Conservation (phyloP, 2,329 filamentous ascomycete species). For the Acephala macrosclerotiorum region DNA sequence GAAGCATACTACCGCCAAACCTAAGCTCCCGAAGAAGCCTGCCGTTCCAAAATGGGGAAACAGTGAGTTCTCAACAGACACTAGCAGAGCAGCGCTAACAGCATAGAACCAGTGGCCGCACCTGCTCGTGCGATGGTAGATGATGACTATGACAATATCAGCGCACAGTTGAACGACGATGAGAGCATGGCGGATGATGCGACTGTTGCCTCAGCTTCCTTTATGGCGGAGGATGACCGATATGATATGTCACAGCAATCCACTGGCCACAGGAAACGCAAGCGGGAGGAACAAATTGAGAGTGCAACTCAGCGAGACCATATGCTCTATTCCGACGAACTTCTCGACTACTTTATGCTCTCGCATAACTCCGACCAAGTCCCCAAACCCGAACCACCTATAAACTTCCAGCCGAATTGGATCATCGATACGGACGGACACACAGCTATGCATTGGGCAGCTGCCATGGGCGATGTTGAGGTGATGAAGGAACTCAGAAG, state of each 20-base stretch:
- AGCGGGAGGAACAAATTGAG: conserved; percentile 72
- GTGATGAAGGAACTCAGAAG: conserved; percentile 87
- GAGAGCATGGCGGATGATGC: conserved; percentile 80
- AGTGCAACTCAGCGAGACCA: conserved; percentile 81
- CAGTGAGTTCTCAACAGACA: conserved; percentile 45
- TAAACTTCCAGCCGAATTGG: conserved; percentile 87
- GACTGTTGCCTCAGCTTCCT: conserved; percentile 84
- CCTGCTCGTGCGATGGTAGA: conserved; percentile 60
- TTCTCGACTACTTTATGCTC: conserved; percentile 95
- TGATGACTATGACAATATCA: conserved; percentile 72
- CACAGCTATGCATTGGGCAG: conserved; percentile 95
- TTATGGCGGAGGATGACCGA: conserved; percentile 83
- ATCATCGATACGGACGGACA: conserved; percentile 94
- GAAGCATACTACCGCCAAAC: conserved; percentile 88
- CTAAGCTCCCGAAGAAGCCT: conserved; percentile 76
- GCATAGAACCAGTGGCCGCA: conserved; percentile 46
- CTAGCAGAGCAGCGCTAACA: conserved; percentile 34
- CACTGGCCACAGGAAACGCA: conserved; percentile 75
- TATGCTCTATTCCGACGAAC: conserved; percentile 87
- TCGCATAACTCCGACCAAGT: conserved; percentile 72
- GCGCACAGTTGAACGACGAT: conserved; percentile 72
- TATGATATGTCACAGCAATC: conserved; percentile 73
- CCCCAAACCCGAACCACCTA: conserved; percentile 73
- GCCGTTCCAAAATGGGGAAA: conserved; percentile 65
- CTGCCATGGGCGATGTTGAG: conserved; percentile 94